Percentiles rank a stretch among this genome's conserved stretches.
Evolutionary conservation across 495 filamentous ascomycete species (phyloP).

Genomic region (Hyaloscypha bicolor): DNA sequence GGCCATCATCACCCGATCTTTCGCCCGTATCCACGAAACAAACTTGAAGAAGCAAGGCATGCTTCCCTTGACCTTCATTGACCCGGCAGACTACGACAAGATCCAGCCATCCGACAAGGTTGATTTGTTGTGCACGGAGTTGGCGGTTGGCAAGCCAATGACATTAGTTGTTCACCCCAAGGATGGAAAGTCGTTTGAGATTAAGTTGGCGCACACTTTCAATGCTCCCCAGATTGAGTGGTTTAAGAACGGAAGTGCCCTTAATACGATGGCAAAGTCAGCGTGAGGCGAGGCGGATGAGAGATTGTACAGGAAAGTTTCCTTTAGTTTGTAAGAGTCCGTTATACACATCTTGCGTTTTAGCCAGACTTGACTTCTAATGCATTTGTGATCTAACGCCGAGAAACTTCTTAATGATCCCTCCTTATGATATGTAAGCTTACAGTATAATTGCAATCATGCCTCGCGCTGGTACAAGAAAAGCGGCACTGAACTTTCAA

Average conservation of each 20-base stretch:
- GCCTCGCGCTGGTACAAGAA: too few species aligned
- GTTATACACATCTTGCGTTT: not conserved
- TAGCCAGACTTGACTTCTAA: not conserved
- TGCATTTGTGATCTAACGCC: not conserved
- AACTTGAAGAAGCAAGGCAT: slow-evolving; percentile 99
- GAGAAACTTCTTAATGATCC: not conserved
- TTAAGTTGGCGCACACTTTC: slow-evolving; percentile 91
- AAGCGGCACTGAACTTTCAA: too few species aligned
- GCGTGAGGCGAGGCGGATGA: not conserved
- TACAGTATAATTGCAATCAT: too few species aligned
- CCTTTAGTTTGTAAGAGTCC: not conserved
- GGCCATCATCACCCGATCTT: slow-evolving; percentile 93
- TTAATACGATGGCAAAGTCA: slow-evolving; percentile 37
- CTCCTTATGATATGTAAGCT: too few species aligned
- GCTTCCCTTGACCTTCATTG: slow-evolving; percentile 93
- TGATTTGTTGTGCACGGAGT: slow-evolving; percentile 85
- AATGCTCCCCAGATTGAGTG: slow-evolving; percentile 96
- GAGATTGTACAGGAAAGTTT: not conserved
- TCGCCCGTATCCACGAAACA: slow-evolving; percentile 99
- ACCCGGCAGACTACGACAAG: slow-evolving; percentile 97
- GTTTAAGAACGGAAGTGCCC: slow-evolving; percentile 95
- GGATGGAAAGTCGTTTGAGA: slow-evolving; percentile 75
- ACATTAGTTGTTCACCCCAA: slow-evolving; percentile 90
- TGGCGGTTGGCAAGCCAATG: slow-evolving; percentile 92
- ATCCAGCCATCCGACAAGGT: slow-evolving; percentile 92